Evolutionary conservation across 2,329 filamentous ascomycete species (phyloP).

Genomic region (Camillea tinctor): DNA sequence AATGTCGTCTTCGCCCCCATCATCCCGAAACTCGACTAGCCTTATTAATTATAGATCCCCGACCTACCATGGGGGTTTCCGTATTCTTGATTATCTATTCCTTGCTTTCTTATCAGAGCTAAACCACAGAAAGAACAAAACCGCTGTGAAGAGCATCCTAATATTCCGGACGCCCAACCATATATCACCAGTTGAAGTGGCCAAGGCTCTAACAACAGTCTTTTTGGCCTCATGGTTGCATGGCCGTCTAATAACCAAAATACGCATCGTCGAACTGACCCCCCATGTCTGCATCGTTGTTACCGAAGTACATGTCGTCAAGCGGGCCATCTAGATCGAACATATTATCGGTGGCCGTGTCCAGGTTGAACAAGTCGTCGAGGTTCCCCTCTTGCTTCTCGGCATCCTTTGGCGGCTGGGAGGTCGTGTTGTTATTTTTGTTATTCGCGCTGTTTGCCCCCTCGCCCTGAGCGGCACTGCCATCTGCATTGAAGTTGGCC

Average conservation of each 20-base stretch:
- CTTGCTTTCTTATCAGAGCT: too few relatives aligned
- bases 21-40: too few relatives aligned
- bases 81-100: too few relatives aligned
- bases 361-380: constrained; percentile 49
- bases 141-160: too few relatives aligned
- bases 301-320: constrained; percentile 47
- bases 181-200: neutral
- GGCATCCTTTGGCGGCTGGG: constrained; percentile 19
- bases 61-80: too few relatives aligned
- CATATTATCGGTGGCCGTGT: constrained; percentile 37
- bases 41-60: too few relatives aligned
- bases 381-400: constrained; percentile 35
- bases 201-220: too few relatives aligned
- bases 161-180: neutral
- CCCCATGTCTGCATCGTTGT: constrained; percentile 43
- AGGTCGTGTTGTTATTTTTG: constrained; percentile 10
- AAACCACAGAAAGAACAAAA: too few relatives aligned
- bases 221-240: constrained; percentile 4
- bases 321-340: constrained; percentile 46
- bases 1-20: too few relatives aligned
- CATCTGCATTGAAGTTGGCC: constrained; percentile 6
- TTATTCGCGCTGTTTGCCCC: neutral
- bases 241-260: constrained; percentile 36
- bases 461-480: neutral
- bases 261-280: constrained; percentile 46